A percentile compares a stretch with the other conserved stretches of the same genome.
These are phyloP conservation scores for Microdochium paspali DNA, from an alignment of 2,329 filamentous ascomycete genomes.

Conservation along the genomic window DNA sequence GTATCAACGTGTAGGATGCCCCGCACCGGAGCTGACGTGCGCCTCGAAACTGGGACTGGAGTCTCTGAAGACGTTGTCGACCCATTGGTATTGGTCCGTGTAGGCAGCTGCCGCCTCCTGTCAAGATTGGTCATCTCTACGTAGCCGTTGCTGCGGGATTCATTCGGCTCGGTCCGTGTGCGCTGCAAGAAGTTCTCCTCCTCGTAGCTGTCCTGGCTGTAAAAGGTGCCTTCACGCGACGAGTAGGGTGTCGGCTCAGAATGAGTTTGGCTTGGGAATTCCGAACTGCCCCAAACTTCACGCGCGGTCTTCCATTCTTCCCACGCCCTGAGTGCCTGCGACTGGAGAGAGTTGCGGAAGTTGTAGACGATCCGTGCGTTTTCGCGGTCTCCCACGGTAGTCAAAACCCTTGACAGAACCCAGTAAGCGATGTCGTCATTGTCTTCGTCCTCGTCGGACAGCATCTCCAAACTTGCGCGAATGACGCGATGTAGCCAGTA, in stretches of 20 bases:
- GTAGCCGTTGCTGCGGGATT: not conserved
- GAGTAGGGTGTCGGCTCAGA: not conserved
- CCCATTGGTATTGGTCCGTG: not conserved
- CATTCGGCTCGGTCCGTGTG: not conserved
- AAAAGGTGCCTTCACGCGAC: not conserved
- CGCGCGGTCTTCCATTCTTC: conserved; percentile 8
- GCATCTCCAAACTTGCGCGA: conserved; percentile 14
- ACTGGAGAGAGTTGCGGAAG: conserved; percentile 13
- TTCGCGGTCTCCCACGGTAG: conserved; percentile 10
- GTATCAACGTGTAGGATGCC: not conserved
- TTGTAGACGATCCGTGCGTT: conserved; percentile 13
- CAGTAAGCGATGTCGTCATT: conserved; percentile 17
- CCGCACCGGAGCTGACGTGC: not conserved
- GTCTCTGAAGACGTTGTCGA: not conserved
- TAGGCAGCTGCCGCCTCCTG: not conserved
- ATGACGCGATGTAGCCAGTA: conserved; percentile 12
- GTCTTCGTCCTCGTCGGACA: conserved; percentile 16
- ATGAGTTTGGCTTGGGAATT: not conserved
- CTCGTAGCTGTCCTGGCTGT: not conserved
- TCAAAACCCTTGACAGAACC: conserved; percentile 13
- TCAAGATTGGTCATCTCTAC: not conserved
- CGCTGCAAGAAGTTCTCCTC: not conserved
- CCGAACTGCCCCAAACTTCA: not conserved
- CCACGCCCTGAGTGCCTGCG: conserved; percentile 10
- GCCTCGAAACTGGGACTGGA: not conserved